phyloP scores from a whole-genome alignment of 129 eudicot species.

The Apium graveolens region DNA sequence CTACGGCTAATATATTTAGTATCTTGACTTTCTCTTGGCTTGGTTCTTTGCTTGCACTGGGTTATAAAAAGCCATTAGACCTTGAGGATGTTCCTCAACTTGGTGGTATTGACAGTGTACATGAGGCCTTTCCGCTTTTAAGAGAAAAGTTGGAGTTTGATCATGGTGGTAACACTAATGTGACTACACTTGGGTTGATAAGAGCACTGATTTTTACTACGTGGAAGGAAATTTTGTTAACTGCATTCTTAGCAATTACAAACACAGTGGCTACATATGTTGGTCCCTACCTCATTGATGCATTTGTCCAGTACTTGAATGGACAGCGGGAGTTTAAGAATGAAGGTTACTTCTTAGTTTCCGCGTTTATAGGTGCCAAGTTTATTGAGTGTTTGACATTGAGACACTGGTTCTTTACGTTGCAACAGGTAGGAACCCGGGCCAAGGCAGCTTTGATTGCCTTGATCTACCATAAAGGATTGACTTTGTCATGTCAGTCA shows the following conservation, averaged over 20 bases:
- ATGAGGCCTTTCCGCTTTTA: constrained; percentile 34
- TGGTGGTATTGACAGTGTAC: constrained; percentile 33
- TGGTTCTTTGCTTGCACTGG: constrained; percentile 47
- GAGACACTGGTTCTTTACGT: constrained; percentile 57
- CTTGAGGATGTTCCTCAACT: constrained; percentile 84
- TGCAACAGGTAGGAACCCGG: constrained; percentile 50
- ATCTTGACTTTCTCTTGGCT: constrained; percentile 69
- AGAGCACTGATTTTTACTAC: constrained; percentile 47
- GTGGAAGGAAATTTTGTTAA: constrained; percentile 50
- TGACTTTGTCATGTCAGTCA: constrained; percentile 55
- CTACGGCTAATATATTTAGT: constrained; percentile 39
- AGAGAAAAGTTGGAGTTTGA: constrained; percentile 30
- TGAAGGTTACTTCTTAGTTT: constrained; percentile 46
- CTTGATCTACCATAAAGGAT: constrained; percentile 58
- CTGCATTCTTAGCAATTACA: constrained; percentile 37
- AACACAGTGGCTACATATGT: constrained; percentile 57
- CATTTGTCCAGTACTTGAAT: constrained; percentile 60
- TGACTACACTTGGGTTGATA: constrained; percentile 43
- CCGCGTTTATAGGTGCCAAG: constrained; percentile 50
- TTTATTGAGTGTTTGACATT: constrained; percentile 62
- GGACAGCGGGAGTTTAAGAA: constrained; percentile 29
- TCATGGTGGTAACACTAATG: constrained; percentile 14
- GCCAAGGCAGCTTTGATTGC: constrained; percentile 58
- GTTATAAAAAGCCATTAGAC: constrained; percentile 53
- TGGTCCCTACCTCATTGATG: constrained; percentile 73